These are phyloP conservation scores for Ampelomyces quisqualis DNA, from an alignment of 2,329 filamentous ascomycete species.

Conservation along the genomic window DNA sequence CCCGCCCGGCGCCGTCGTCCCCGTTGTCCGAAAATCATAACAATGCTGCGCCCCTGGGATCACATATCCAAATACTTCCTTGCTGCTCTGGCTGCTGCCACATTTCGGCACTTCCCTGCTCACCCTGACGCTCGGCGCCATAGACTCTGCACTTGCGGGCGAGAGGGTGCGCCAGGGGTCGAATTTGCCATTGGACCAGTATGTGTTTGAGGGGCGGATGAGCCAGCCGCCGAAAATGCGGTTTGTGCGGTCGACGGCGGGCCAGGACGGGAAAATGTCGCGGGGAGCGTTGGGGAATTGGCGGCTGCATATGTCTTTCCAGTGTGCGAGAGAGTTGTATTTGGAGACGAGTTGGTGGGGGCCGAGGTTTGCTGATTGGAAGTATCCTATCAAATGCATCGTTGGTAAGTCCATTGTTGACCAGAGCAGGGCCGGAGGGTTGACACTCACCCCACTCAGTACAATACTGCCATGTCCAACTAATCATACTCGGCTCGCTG, in stretches of 20 bases:
- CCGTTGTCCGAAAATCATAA: constrained; percentile 48
- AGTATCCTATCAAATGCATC: constrained; percentile 42
- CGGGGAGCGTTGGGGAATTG: constrained; percentile 50
- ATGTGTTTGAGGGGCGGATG: constrained; percentile 55
- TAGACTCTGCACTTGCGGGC: constrained; percentile 45
- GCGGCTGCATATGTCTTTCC: constrained; percentile 50
- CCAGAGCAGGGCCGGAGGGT: too few relatives aligned
- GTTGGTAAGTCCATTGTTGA: neutral
- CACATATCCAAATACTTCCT: constrained; percentile 53
- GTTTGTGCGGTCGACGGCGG: constrained; percentile 46
- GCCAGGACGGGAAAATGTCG: constrained; percentile 46
- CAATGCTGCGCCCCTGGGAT: constrained; percentile 51
- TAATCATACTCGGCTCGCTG: constrained; percentile 43
- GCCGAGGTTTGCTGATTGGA: constrained; percentile 53
- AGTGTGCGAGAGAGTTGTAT: constrained; percentile 50
- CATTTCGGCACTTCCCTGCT: constrained; percentile 50
- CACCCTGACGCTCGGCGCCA: constrained; percentile 44
- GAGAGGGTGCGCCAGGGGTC: constrained; percentile 56
- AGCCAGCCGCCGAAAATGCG: constrained; percentile 52
- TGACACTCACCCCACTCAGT: constrained; percentile 52
- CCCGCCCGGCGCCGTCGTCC: constrained; percentile 30
- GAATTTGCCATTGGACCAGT: constrained; percentile 54
- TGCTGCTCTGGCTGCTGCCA: constrained; percentile 37
- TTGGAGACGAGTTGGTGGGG: constrained; percentile 50
- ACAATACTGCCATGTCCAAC: constrained; percentile 57